Evolutionary conservation across 2,329 filamentous ascomycete genomes (phyloP).

Genomic region (Trichoderma atroviride): DNA sequence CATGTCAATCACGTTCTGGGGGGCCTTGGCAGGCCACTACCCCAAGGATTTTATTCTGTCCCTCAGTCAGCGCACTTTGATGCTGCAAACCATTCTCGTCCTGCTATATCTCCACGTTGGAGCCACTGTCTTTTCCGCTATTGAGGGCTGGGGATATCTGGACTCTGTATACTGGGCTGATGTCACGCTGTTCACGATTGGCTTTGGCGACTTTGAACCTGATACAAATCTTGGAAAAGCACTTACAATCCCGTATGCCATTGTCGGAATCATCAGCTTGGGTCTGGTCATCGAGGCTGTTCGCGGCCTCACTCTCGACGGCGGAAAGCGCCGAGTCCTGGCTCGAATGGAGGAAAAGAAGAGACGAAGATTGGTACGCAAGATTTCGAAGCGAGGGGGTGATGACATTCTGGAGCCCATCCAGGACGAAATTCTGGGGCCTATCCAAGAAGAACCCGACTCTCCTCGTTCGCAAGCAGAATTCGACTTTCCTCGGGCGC

Average conservation of each 20-base stretch:
- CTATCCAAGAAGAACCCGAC: constrained; percentile 32
- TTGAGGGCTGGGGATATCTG: constrained; percentile 75
- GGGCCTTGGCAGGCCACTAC: constrained; percentile 71
- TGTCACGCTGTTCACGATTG: constrained; percentile 67
- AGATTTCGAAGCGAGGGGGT: constrained; percentile 49
- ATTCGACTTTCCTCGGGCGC: neutral
- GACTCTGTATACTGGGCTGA: constrained; percentile 82
- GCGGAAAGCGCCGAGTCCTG: constrained; percentile 54
- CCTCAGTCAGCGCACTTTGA: constrained; percentile 80
- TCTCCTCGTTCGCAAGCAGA: constrained; percentile 6
- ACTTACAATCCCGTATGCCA: constrained; percentile 79
- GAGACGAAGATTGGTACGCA: constrained; percentile 51
- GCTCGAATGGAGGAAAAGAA: constrained; percentile 64
- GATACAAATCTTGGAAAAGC: constrained; percentile 61
- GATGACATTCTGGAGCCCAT: constrained; percentile 53
- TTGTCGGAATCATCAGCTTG: constrained; percentile 81
- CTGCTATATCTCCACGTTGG: constrained; percentile 80
- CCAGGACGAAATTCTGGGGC: constrained; percentile 47
- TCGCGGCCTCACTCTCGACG: constrained; percentile 64
- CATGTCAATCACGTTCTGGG: constrained; percentile 77
- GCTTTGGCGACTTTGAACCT: constrained; percentile 60
- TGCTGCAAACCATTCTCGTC: constrained; percentile 86
- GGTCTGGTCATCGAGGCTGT: constrained; percentile 84
- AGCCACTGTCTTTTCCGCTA: constrained; percentile 70
- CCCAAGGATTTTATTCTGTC: constrained; percentile 77